Percentiles rank a stretch among this genome's conserved stretches.
phyloP scores from a whole-genome alignment of 768 basidiomycete genomes.

The Amanita rimosa region DNA sequence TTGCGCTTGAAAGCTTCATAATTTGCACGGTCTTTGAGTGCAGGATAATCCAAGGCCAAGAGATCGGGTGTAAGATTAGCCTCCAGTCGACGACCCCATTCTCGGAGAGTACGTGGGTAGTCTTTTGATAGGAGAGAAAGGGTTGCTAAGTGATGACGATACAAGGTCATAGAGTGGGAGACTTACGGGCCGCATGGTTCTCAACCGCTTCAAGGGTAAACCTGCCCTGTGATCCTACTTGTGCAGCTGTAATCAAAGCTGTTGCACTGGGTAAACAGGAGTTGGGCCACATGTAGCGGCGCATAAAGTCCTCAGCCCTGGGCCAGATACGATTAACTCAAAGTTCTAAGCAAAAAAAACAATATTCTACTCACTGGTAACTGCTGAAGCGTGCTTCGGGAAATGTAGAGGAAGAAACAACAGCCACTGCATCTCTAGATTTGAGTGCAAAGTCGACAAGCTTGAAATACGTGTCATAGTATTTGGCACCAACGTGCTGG shows the following conservation, averaged over 20 bases:
- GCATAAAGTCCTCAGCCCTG: slow-evolving; percentile 77
- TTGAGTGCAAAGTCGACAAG: slow-evolving; percentile 74
- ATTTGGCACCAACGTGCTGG: slow-evolving; percentile 41
- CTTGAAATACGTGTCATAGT: slow-evolving; percentile 64
- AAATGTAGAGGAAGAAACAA: slow-evolving; percentile 62
- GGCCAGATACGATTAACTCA: slow-evolving; percentile 3
- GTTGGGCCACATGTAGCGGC: slow-evolving; percentile 84
- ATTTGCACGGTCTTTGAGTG: slow-evolving; percentile 39
- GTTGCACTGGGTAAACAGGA: slow-evolving; percentile 83
- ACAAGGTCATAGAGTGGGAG: not conserved
- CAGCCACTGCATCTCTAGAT: slow-evolving; percentile 50
- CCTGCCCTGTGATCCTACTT: slow-evolving; percentile 55
- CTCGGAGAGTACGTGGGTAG: slow-evolving; percentile 87
- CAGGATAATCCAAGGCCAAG: slow-evolving; percentile 48
- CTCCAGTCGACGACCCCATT: slow-evolving; percentile 77
- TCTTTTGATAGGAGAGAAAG: slow-evolving; percentile 23
- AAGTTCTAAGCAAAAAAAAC: not conserved
- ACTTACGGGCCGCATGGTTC: slow-evolving; percentile 72
- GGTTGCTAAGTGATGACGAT: not conserved
- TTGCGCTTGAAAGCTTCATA: slow-evolving; percentile 69
- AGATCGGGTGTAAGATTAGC: slow-evolving; percentile 48
- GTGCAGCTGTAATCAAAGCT: slow-evolving; percentile 63
- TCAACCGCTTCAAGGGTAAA: slow-evolving; percentile 80
- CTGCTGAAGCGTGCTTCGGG: slow-evolving; percentile 56
- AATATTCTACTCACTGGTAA: slow-evolving; percentile 46